Base-by-base conservation (phyloP, 768 basidiomycete species). In the Steccherinum ochraceum region DNA sequence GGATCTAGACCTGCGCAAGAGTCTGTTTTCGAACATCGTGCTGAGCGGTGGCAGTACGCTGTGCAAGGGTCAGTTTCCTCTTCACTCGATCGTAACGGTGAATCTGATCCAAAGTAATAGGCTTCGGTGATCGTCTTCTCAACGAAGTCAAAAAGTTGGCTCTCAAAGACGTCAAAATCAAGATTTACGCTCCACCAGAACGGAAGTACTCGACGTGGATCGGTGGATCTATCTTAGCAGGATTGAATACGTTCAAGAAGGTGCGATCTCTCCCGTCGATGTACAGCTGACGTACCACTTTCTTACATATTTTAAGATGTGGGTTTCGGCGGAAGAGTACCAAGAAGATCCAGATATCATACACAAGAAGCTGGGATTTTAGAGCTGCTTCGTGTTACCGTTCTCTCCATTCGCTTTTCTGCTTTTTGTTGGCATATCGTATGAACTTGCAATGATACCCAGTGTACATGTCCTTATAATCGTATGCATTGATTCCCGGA, bases 281-380 rank as follows among this genome's bases (percentile, higher is more conserved):
- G n/a, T 48, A 42, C 42, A 12, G 25, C 26, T 53, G 21, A 42
- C 5, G 21, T 26, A n/a, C 23, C n/a, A 44, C 23, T n/a, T 55
- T 48, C 47, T 43, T 44, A 35, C 40, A 50, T 57, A n/a, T n/a
- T n/a, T 49, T 23, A 51, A 96, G 93, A 98, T 99, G 95, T 99
- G 96, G 95, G 92, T 99, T 46, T 94, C 93, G 43, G 93, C 94
- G 35, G 95, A 99, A 69, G 96, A 98, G 70, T 98, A 97, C 65
- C 93, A 96, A 69, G 95, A 99, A 69, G 95, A 98, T 70, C 94
- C 95, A 49, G 94, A 98, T 63, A 89, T 97, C 62, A 98, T 97
- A 63, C 94, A 96, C 70, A 94, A 91, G 71, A 95, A 95, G 70
- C 78, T 87, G 51, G 89, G 89, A 44, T 92, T 93, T 68, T 92